Evolutionary conservation across 768 basidiomycete genomes (phyloP).

Genomic region (Leucocoprinus sp.): DNA sequence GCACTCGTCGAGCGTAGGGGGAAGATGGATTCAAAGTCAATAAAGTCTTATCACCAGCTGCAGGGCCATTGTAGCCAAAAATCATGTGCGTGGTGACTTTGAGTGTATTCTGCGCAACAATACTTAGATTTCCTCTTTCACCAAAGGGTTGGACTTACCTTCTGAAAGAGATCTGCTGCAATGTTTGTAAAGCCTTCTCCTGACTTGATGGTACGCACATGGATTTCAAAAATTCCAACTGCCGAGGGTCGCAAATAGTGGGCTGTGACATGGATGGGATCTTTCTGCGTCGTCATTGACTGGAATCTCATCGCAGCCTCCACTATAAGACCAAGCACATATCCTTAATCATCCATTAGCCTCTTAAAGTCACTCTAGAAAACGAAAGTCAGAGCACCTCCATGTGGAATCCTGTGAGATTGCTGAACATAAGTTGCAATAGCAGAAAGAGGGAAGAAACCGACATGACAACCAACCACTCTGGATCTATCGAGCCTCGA

Average conservation of each 20-base stretch:
- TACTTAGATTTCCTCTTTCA: not conserved
- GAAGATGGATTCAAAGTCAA: slow-evolving; percentile 42
- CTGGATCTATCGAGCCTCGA: slow-evolving; percentile 33
- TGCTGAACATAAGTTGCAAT: slow-evolving; percentile 5
- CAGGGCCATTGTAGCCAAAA: slow-evolving; percentile 39
- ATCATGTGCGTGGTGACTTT: slow-evolving; percentile 47
- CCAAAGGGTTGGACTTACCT: slow-evolving; percentile 25
- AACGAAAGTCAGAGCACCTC: slow-evolving; percentile 28
- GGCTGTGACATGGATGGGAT: slow-evolving; percentile 53
- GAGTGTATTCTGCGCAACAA: slow-evolving; percentile 30
- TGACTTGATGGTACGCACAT: slow-evolving; percentile 36
- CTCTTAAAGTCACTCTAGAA: not conserved
- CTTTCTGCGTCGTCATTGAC: slow-evolving; percentile 35
- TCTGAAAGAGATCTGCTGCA: slow-evolving; percentile 50
- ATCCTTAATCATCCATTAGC: slow-evolving; percentile 33
- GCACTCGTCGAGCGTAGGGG: slow-evolving; percentile 50
- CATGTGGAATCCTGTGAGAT: slow-evolving; percentile 39
- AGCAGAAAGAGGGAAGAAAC: slow-evolving; percentile 14
- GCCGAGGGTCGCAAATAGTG: slow-evolving; percentile 45
- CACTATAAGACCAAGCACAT: slow-evolving; percentile 45
- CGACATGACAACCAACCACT: slow-evolving; percentile 40
- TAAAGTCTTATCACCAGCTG: slow-evolving; percentile 17
- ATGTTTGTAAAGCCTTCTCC: slow-evolving; percentile 51
- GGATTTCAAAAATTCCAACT: slow-evolving; percentile 36
- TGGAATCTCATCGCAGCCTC: slow-evolving; percentile 49